These are phyloP conservation scores for Phytophthora pinifolia DNA, from an alignment of 352 stramenopile genomes.

Conservation along the genomic window DNA sequence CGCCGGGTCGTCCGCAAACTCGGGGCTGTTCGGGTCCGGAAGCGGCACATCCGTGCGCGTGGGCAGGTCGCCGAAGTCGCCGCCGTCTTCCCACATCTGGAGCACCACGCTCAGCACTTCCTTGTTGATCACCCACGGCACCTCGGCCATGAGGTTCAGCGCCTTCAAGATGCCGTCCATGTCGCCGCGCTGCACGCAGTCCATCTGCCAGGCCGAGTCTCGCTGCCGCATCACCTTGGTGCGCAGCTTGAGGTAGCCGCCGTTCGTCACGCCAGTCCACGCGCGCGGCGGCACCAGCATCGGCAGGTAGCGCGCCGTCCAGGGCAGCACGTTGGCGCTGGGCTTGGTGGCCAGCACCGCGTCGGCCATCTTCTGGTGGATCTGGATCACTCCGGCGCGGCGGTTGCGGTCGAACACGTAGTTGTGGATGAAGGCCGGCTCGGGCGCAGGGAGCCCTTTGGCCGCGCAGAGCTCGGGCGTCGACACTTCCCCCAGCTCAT, in stretches of 20 bases:
- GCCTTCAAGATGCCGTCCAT: conserved; percentile 87
- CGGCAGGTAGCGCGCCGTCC: conserved; percentile 90
- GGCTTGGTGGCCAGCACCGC: conserved; percentile 54
- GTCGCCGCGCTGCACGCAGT: conserved; percentile 87
- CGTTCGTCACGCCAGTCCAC: conserved; percentile 90
- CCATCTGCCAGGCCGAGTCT: conserved; percentile 81
- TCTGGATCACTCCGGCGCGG: conserved; percentile 75
- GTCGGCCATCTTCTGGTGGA: conserved; percentile 61
- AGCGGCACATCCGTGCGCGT: conserved; percentile 63
- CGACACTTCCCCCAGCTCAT: conserved; percentile 27
- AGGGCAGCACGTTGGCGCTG: conserved; percentile 64
- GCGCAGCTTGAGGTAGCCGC: conserved; percentile 93
- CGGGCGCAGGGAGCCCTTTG: conserved; percentile 27
- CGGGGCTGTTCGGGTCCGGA: conserved; percentile 51
- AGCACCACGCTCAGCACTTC: conserved; percentile 92
- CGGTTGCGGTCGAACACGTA: conserved; percentile 84
- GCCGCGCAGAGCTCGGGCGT: conserved; percentile 35
- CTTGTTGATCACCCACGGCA: conserved; percentile 96
- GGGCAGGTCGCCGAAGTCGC: conserved; percentile 94
- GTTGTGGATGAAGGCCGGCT: conserved; percentile 70
- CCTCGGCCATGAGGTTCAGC: conserved; percentile 92
- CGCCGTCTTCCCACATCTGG: conserved; percentile 90
- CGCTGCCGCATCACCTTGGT: conserved; percentile 93
- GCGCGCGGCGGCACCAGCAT: conserved; percentile 96
- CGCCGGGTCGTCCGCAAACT: conserved; percentile 69